Conservation (phyloP, 176 grass and related monocot genomes). For the Rhynchospora breviuscula region DNA sequence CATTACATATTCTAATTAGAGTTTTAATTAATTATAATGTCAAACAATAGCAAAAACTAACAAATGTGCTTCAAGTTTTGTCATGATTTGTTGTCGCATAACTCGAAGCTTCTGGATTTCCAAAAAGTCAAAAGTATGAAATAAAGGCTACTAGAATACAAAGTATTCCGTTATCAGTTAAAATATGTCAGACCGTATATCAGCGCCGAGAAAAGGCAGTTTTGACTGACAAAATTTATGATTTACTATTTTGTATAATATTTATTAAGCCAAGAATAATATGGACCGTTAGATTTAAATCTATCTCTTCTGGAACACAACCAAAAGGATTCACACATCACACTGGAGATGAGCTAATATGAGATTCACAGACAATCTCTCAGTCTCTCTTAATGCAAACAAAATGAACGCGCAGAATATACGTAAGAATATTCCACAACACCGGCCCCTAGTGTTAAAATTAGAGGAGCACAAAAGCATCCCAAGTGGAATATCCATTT, state of each 20-base stretch:
- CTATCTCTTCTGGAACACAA: background rate
- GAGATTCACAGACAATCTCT: background rate
- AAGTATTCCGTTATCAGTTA: background rate
- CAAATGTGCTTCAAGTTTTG: too few relatives aligned
- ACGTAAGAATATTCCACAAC: conserved; percentile 6
- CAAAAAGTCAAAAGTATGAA: background rate
- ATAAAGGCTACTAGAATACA: background rate
- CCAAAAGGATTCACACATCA: background rate
- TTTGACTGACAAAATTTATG: too few relatives aligned
- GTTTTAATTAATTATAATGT: too few relatives aligned
- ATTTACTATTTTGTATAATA: background rate
- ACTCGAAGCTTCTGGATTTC: background rate
- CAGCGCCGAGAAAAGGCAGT: background rate
- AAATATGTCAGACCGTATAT: background rate
- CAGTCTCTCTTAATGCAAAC: background rate
- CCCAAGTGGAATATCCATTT: conserved; percentile 4
- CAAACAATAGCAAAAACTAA: too few relatives aligned
- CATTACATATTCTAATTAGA: too few relatives aligned
- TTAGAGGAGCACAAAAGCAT: conserved; percentile 2
- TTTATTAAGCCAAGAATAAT: background rate
- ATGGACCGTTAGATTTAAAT: background rate
- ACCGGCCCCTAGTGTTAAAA: background rate
- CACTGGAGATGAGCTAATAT: background rate
- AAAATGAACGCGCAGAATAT: conserved; percentile 6
- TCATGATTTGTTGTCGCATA: too few relatives aligned